Percentiles rank a stretch among this genome's conserved stretches.
phyloP scores from a whole-genome alignment of 257 asterid species.

The Przewalskia tangutica region DNA sequence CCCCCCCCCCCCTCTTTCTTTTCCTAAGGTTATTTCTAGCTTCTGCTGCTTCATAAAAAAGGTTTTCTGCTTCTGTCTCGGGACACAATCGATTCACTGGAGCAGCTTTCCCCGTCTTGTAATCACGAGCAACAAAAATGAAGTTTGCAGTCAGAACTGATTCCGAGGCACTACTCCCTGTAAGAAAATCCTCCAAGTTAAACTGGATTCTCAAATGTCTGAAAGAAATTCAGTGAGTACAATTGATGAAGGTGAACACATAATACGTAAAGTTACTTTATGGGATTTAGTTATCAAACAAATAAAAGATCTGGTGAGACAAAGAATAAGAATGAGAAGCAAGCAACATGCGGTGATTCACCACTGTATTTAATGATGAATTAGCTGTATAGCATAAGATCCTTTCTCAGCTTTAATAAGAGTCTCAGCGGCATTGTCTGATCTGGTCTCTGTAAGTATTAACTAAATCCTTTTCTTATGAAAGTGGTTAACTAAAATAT shows the following conservation, averaged over 20 bases:
- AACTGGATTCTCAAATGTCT: background rate
- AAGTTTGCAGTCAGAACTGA: slow-evolving; percentile 77
- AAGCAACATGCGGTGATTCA: background rate
- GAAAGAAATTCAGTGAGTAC: background rate
- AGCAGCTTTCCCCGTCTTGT: slow-evolving; percentile 78
- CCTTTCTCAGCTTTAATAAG: background rate
- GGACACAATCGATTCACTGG: slow-evolving; percentile 61
- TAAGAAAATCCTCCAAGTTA: slow-evolving; percentile 8
- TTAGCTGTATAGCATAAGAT: background rate
- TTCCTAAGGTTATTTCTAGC: slow-evolving; percentile 57
- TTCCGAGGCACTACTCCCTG: slow-evolving; percentile 41
- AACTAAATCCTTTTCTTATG: background rate
- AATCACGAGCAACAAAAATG: slow-evolving; percentile 97
- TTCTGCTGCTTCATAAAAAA: slow-evolving; percentile 71
- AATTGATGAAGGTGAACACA: background rate
- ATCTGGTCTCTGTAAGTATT: background rate
- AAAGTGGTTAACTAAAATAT: background rate
- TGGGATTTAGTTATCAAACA: background rate
- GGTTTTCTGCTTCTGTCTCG: slow-evolving; percentile 61
- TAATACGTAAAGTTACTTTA: background rate
- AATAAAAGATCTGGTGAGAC: background rate
- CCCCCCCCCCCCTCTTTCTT: slow-evolving; percentile 37
- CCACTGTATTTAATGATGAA: background rate
- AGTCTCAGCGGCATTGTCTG: background rate
- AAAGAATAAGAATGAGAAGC: background rate